Conservation (phyloP, 495 filamentous ascomycete genomes). For the Aspergillus conjunctus region DNA sequence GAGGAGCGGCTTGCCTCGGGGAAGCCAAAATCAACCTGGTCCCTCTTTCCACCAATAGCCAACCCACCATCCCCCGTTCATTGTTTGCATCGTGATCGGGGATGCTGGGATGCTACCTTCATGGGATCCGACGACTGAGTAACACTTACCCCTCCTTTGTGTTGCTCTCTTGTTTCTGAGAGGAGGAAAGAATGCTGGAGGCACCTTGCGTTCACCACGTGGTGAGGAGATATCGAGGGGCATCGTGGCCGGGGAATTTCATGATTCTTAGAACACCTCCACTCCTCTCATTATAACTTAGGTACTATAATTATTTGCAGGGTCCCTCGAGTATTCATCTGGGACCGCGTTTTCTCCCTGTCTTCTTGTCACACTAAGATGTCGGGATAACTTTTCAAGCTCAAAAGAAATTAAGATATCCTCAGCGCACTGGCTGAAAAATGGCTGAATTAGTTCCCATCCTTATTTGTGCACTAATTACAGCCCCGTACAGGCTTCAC, state of each 20-base stretch:
- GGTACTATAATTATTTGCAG: not conserved
- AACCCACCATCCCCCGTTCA: not conserved
- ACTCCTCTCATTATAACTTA: not conserved
- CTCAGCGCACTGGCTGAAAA: not conserved
- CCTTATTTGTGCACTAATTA: not conserved
- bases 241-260: not conserved
- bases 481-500: not conserved
- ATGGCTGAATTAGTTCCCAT: not conserved
- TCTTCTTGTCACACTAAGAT: not conserved
- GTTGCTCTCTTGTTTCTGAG: not conserved
- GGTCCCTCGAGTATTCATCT: not conserved
- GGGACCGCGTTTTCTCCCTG: not conserved
- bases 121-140: not conserved
- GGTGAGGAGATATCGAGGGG: not conserved
- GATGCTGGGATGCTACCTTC: too few relatives aligned
- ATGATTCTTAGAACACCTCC: not conserved
- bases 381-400: not conserved
- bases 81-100: not conserved
- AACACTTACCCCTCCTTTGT: not conserved
- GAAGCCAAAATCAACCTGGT: not conserved
- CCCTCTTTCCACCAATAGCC: not conserved
- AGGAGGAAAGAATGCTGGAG: not conserved
- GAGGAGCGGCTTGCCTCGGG: too few relatives aligned
- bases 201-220: not conserved
- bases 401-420: not conserved